Base-by-base conservation (phyloP, 73 alveolate genomes). In the Symbiodinium pilosum region DNA sequence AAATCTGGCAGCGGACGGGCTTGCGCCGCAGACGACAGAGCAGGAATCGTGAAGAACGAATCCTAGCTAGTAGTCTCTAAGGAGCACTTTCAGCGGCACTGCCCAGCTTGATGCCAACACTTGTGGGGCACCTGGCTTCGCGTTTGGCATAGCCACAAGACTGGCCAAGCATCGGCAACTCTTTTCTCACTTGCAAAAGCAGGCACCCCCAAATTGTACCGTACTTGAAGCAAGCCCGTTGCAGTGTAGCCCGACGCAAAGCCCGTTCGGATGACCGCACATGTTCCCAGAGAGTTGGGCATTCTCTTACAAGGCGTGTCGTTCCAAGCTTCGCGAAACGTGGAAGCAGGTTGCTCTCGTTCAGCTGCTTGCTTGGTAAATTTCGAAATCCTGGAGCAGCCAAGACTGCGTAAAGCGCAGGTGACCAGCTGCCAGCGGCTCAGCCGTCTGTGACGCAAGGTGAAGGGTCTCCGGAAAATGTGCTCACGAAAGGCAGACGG, bases 1-100 rank as follows among this genome's bases (percentile, higher is more conserved):
- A 36, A 87, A 51, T 34, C 41, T 87, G 16, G 51, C 94, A 18
- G 43, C 85, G 40, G 94, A 87, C 28, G 94, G 94, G 94, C 43
- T 20, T 32, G 47, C n/a, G 42, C 86, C 86, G 2, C 42, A 38
- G n/a, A 8, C n/a, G 8, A 30, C 6, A 64, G 9, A 16, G 38
- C 40, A 8, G 38, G n/a, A 7, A 26, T 5, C 11, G 40, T 20
- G 9, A 20, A 12, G 83, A 64, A 64, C 38, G 21, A 5, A 34
- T 34, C 36, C 16, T 21, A 16, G 21, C 4, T 73, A 20, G 24
- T 43, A 73, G 34, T 40, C 3, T n/a, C 9, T 3, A 9, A 11
- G 21, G 12, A 9, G 43, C 41, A 86, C 54, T 43, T 86, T 86
- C 83, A 86, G 54, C 12, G 93, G 93, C 2, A 86, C 93, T 6